Conservation (phyloP, 164 flowering plant genomes). For the Magnolia sinica region DNA sequence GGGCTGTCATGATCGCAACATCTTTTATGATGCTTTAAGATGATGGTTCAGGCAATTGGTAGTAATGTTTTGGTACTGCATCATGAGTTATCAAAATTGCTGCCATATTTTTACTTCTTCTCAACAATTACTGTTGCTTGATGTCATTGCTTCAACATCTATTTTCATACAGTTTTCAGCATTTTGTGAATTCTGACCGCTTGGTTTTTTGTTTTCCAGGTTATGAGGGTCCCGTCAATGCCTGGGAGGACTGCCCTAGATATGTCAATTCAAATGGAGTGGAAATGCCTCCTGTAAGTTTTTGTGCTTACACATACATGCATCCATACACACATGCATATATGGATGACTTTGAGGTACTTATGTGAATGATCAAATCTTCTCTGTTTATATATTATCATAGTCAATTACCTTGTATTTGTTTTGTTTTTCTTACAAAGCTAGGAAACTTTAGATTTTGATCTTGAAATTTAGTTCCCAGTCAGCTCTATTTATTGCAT, state of each 20-base stretch:
- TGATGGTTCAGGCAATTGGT: too few species aligned
- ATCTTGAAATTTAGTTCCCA: too few species aligned
- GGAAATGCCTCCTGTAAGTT: conserved; percentile 57
- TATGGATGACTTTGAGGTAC: too few species aligned
- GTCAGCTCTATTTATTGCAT: too few species aligned
- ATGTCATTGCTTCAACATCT: not conserved
- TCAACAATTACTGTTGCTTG: not conserved
- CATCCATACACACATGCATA: not conserved
- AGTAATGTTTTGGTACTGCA: not conserved
- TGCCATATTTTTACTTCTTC: not conserved
- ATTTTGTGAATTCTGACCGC: not conserved
- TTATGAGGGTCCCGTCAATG: conserved; percentile 52
- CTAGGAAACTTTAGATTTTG: not conserved
- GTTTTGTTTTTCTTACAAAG: not conserved
- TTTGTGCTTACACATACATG: not conserved
- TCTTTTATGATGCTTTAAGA: too few species aligned
- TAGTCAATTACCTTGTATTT: not conserved
- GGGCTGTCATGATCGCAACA: too few species aligned
- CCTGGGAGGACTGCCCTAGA: conserved; percentile 63
- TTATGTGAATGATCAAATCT: too few species aligned
- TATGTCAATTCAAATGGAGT: conserved; percentile 53
- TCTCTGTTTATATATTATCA: not conserved
- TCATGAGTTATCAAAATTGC: not conserved
- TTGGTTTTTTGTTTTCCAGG: conserved; percentile 28
- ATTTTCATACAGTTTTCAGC: not conserved